Evolutionary conservation across 768 basidiomycete species (phyloP), one percentile per base, ranked within the genome.

Genomic region (Tremella yokohamensis): DNA sequence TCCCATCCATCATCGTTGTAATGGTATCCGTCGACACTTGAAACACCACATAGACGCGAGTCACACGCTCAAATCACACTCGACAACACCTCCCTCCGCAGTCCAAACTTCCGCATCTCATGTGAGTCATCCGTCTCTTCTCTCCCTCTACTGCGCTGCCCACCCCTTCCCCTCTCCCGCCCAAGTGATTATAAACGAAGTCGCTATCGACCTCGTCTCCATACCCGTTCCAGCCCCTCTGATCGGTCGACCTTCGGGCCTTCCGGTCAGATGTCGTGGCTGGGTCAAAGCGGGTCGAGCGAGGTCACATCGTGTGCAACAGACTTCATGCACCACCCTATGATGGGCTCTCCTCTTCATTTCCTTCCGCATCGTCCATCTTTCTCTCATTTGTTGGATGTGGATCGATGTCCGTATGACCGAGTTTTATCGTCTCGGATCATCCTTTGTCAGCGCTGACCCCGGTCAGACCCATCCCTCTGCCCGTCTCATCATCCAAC

Each of bases 271-370:
- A 25, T 18, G 52, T 58, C 37, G 57, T 50, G 56, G 40, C n/a
- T 18, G 52, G 37, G 40, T 22, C 16, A 38, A 15, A 34, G 51
- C 25, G 34, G 42, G 52, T 50, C 53, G 29, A 34, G 29, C 29
- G n/a, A 34, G 29, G 45, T 40, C 42, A 45, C 52, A 66, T 52
- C 26, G 22, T 69, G 68, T 57, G 61, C 59, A 61, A 63, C 49
- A 53, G 58, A 70, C 68, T 70, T 70, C 68, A 70, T 67, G 68
- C 68, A 70, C 68, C 68, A 70, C 68, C 68, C 49, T 53, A 52
- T 70, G 68, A 70, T 22, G 56, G 49, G 42, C 38, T 24, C n/a
- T 13, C 37, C 40, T 50, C 49, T 64, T 26, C 34, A 39, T 18
- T 40, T 44, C 52, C 59, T 50, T 56, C 48, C 52, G 15, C 29